Evolutionary conservation across 1,284 basidiomycete genomes (phyloP).

Genomic region (Austroboletus niveus): DNA sequence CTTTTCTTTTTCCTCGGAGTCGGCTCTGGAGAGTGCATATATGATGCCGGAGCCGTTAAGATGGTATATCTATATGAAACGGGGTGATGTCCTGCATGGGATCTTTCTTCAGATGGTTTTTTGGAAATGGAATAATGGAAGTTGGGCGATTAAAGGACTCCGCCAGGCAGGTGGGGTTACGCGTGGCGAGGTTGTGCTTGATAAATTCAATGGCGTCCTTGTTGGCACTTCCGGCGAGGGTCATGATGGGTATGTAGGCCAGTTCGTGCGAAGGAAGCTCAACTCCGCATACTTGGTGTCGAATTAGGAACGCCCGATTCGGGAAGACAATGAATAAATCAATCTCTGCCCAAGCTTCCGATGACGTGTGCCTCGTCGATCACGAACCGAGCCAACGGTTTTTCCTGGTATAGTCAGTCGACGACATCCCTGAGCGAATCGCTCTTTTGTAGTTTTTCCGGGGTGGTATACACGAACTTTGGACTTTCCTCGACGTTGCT

Average conservation of each 20-base stretch:
- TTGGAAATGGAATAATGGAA: constrained; percentile 76
- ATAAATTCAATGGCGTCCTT: constrained; percentile 78
- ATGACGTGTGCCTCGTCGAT: constrained; percentile 96
- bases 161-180: constrained; percentile 55
- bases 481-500: constrained; percentile 46
- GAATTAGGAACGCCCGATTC: constrained; percentile 4
- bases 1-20: constrained; percentile 64
- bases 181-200: constrained; percentile 66
- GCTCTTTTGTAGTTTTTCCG: constrained; percentile 81
- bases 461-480: constrained; percentile 86
- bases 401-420: constrained; percentile 50
- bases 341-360: constrained; percentile 82
- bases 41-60: constrained; percentile 77
- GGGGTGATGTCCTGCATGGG: constrained; percentile 64
- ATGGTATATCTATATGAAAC: constrained; percentile 67
- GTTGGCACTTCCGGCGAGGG: constrained; percentile 93
- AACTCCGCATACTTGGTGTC: constrained; percentile 63
- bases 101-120: constrained; percentile 50
- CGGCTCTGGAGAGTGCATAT: constrained; percentile 74
- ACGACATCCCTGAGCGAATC: constrained; percentile 58
- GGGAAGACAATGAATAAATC: constrained; percentile 24
- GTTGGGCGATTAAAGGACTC: constrained; percentile 95
- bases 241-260: constrained; percentile 89
- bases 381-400: constrained; percentile 83
- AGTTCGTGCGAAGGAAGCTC: constrained; percentile 67